Evolutionary conservation across 1,284 basidiomycete genomes (phyloP), one percentile per base, ranked within the genome.

Genomic region (Apiotrichum veenhuisii): DNA sequence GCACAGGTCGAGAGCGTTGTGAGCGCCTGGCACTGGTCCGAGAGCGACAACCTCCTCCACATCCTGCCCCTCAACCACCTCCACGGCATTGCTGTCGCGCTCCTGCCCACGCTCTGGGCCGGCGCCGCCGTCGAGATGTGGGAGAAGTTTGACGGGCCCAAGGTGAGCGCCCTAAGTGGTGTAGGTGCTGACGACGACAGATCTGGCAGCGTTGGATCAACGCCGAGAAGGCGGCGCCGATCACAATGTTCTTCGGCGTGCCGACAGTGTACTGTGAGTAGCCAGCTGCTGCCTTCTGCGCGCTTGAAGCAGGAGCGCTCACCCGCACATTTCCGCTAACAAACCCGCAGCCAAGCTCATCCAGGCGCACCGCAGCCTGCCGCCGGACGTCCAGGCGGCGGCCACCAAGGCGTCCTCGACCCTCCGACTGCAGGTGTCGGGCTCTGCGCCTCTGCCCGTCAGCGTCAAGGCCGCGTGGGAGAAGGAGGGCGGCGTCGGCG

Each of bases 121-220:
- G 74, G 74, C n/a, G 74, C 73, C 0, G 66, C 64, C 1, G 67
- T 70, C 9, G 74, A 76, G 57, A 59, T 76, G 42, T 70, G 72
- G 69, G 56, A 67, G 26, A 65, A 65, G 54, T 72, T 76, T 52
- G 69, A 71, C 47, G 69, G 67, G 1, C 57, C 63, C 4, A 65
- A 59, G 33, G 70, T 73, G 49, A 57, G n/a, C n/a, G n/a, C n/a
- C n/a, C n/a, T n/a, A n/a, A n/a, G n/a, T n/a, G n/a, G n/a, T n/a
- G n/a, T n/a, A n/a, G n/a, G n/a, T n/a, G n/a, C n/a, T n/a, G n/a
- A n/a, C 50, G 38, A 58, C 50, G 30, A 9, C 42, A 67, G 64
- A 59, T 68, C 42, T 70, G 67, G 68, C 51, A 54, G 14, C 59
- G 68, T 22, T 70, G 67, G 68, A 70, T 70, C 54, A 67, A 70